phyloP scores from a whole-genome alignment of 306 rosid species.

The Cyclanthera cordifolia region DNA sequence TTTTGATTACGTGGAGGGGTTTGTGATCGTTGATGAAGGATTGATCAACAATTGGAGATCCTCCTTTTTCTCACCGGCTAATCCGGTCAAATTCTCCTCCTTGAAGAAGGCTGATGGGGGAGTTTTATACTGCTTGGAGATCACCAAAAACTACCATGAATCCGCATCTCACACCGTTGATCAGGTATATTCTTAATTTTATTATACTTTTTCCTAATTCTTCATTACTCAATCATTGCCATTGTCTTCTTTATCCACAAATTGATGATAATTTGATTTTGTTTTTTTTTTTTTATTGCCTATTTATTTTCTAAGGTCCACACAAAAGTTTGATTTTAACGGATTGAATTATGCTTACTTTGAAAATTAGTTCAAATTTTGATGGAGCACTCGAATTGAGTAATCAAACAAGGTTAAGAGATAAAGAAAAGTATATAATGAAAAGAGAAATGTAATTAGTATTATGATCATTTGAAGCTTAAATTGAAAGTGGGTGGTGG shows the following conservation, averaged over 20 bases:
- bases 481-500: neutral
- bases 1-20: constrained; percentile 90
- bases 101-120: constrained; percentile 53
- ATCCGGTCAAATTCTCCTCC: constrained; percentile 70
- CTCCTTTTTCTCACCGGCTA: constrained; percentile 69
- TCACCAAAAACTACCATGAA: constrained; percentile 65
- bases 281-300: too few species aligned
- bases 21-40: constrained; percentile 86
- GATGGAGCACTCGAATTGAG: too few species aligned
- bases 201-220: neutral
- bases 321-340: too few species aligned
- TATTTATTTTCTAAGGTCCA: too few species aligned
- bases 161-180: constrained; percentile 35
- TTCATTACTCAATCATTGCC: neutral
- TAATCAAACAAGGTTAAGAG: too few species aligned
- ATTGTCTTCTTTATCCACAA: neutral
- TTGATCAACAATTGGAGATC: constrained; percentile 92
- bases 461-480: neutral
- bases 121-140: constrained; percentile 86
- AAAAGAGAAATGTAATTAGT: neutral
- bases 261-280: neutral
- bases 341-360: too few species aligned
- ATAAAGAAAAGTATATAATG: too few species aligned
- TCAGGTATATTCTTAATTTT: constrained; percentile 39
- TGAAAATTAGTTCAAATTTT: too few species aligned